Base-by-base conservation (phyloP, 257 asterid genomes). In the Plantago elongata region DNA sequence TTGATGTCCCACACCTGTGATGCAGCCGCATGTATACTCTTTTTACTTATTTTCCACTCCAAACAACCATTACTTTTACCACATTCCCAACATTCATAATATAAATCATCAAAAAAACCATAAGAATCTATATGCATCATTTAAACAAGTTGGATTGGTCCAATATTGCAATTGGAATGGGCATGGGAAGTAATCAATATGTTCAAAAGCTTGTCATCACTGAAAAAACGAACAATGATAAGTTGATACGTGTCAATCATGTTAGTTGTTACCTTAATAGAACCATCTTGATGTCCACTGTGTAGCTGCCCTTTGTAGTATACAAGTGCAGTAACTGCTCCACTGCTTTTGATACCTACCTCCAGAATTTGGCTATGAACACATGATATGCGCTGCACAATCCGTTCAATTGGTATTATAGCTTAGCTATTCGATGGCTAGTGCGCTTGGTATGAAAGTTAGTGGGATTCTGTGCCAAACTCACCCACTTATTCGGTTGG, bases 401-500 rank as follows among this genome's bases (percentile, higher is more conserved):
- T 45, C 42, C 74, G 48, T 74, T 45, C 11, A 45, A 18, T 54
- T 9, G 13, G 14, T 0, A 8, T 22, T 54, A n/a, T 66, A 29
- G 42, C 48, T 67, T 50, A 45, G 37, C 48, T 17, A 30, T 30
- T 37, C 13, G 59, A 17, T 30, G 11, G 8, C 14, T 59, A 37
- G 45, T 50, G 34, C 40, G 55, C 50, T 51, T 13, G 48, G 18
- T 22, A 27, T 4, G 59, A 22, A 45, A 43, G 14, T 40, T 71
- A 40, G 15, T 9, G 38, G 17, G 50, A 49, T 12, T 51, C 49
- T 7, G 9, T n/a, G 3, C 22, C 46, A 57, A 5, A 75, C 96
- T 88, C 72, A 91, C 95, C 98, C 98, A 88, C 73, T 86, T 91
- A 82, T 91, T 77, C 9, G 98, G 98, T 76, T 88, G 93, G 77